phyloP scores from a whole-genome alignment of 2,329 filamentous ascomycete genomes.

The Neophaeococcomyces mojaviensis region DNA sequence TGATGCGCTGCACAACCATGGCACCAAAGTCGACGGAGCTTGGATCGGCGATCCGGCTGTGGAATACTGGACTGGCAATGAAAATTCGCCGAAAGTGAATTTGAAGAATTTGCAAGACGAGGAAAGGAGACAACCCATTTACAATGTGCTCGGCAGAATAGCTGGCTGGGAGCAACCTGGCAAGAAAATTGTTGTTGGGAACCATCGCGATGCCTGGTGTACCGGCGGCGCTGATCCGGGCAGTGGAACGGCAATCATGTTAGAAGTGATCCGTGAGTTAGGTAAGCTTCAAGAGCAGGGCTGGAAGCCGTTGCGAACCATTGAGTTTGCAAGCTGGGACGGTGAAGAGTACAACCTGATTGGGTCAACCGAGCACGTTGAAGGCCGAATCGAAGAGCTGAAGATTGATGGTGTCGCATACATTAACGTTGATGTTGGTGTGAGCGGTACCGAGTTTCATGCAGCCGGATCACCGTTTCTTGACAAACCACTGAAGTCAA shows the following conservation, averaged over 20 bases:
- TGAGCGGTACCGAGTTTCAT: constrained; percentile 66
- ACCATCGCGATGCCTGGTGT: constrained; percentile 87
- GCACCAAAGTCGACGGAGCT: constrained; percentile 56
- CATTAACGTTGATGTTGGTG: constrained; percentile 79
- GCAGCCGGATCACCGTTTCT: constrained; percentile 78
- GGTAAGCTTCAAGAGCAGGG: constrained; percentile 67
- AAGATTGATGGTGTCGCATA: constrained; percentile 74
- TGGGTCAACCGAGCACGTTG: constrained; percentile 90
- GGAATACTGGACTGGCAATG: constrained; percentile 70
- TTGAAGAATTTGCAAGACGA: constrained; percentile 85
- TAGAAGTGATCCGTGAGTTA: constrained; percentile 81
- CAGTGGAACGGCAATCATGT: constrained; percentile 80
- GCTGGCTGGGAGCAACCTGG: constrained; percentile 72
- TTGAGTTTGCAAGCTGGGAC: constrained; percentile 97
- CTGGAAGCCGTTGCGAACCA: constrained; percentile 88
- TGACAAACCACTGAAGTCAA: constrained; percentile 60
- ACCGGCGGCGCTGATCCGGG: constrained; percentile 81
- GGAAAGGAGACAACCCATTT: constrained; percentile 71
- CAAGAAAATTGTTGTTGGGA: constrained; percentile 83
- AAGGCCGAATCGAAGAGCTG: constrained; percentile 68
- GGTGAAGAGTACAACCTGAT: constrained; percentile 87
- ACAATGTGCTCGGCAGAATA: constrained; percentile 83
- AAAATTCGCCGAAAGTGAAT: constrained; percentile 66
- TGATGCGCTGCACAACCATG: constrained; percentile 66
- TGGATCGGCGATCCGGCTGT: constrained; percentile 75